phyloP scores from a whole-genome alignment of 768 basidiomycete genomes.

The Tylopilus rubrobrunneus region DNA sequence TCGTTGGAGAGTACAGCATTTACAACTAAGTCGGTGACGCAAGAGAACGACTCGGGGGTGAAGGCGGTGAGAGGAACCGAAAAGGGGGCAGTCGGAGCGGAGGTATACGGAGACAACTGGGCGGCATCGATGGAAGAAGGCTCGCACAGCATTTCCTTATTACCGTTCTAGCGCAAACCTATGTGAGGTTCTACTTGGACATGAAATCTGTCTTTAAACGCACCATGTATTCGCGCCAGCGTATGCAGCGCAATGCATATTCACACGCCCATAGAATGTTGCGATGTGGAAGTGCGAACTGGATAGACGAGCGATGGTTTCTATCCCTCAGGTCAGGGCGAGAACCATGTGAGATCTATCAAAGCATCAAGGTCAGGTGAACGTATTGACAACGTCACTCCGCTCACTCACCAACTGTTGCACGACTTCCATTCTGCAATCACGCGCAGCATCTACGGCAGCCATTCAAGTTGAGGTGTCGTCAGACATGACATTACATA shows the following conservation, averaged over 20 bases:
- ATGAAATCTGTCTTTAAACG: constrained; percentile 10
- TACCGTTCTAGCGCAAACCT: constrained; percentile 26
- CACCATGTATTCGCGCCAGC: constrained; percentile 61
- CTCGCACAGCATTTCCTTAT: constrained; percentile 25
- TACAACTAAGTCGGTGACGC: constrained; percentile 50
- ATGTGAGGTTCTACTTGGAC: constrained; percentile 3
- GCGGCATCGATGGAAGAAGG: constrained; percentile 21
- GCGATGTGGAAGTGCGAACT: constrained; percentile 62
- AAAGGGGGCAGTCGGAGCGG: constrained; percentile 25
- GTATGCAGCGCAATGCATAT: constrained; percentile 53
- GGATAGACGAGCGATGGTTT: constrained; percentile 68
- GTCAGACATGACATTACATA: neutral
- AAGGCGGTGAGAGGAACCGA: constrained; percentile 32
- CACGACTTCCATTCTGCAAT: constrained; percentile 66
- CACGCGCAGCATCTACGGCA: constrained; percentile 67
- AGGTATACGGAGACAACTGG: constrained; percentile 26
- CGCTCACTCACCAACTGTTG: constrained; percentile 51
- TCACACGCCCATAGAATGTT: constrained; percentile 70
- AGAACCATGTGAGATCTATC: constrained; percentile 58
- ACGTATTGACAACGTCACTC: constrained; percentile 1
- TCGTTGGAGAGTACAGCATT: constrained; percentile 50
- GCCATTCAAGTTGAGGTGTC: neutral
- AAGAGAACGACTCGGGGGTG: constrained; percentile 37
- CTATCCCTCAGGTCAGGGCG: constrained; percentile 70
- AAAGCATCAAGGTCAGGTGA: constrained; percentile 9